Percentiles rank a stretch among this genome's conserved stretches.
Evolutionary conservation across 345 rosid genomes (phyloP).

Genomic region (Euphorbia pulcherrima): DNA sequence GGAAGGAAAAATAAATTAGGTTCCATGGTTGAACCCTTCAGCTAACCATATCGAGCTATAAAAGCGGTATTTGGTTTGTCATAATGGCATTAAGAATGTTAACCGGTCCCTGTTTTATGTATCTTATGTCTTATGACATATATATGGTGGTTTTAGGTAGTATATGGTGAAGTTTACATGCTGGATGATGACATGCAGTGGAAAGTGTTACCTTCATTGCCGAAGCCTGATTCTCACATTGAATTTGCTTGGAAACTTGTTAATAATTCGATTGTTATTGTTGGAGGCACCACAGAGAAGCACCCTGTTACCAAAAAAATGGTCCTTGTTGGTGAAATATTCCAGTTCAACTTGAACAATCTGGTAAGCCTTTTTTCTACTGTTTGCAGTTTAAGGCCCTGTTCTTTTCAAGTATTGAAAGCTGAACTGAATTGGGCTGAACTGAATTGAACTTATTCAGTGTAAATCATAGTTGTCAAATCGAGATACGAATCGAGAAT

Average conservation of each 20-base stretch:
- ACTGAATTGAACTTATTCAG: too few species aligned
- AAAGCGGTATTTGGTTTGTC: background rate
- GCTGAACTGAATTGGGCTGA: too few species aligned
- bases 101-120: background rate
- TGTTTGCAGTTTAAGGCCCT: background rate
- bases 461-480: too few species aligned
- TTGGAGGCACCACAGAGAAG: conserved; percentile 94
- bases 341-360: conserved; percentile 72
- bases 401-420: too few species aligned
- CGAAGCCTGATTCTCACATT: conserved; percentile 88
- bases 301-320: conserved; percentile 88
- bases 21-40: background rate
- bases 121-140: background rate
- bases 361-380: conserved; percentile 41
- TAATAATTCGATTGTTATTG: conserved; percentile 73
- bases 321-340: conserved; percentile 81
- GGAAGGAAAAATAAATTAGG: background rate
- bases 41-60: background rate
- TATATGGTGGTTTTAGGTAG: conserved; percentile 54
- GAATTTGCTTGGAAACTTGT: conserved; percentile 95
- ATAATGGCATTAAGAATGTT: background rate
- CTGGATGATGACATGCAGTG: conserved; percentile 87
- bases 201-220: conserved; percentile 76
- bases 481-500: too few species aligned
- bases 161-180: conserved; percentile 78